A percentile compares a stretch with the other conserved stretches of the same genome.
Evolutionary conservation across 805 yeast genomes (phyloP).

Genomic region (Yarrowia sp.): DNA sequence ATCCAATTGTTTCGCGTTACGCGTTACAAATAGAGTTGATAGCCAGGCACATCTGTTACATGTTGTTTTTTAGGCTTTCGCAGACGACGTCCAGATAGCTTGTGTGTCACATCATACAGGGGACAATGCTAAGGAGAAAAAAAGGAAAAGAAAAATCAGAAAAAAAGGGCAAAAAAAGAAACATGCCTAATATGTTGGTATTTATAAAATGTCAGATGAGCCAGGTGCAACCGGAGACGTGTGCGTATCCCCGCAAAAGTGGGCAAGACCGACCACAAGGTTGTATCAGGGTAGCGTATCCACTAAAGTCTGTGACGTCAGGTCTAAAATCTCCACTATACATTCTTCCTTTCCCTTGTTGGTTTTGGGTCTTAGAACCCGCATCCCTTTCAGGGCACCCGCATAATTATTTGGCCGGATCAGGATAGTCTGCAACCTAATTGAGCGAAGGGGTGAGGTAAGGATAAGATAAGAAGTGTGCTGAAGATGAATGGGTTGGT

Average conservation of each 20-base stretch:
- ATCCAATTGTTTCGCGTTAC: constrained; percentile 26
- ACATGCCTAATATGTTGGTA: no score
- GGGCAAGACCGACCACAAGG: no score
- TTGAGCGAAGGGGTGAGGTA: constrained; percentile 9
- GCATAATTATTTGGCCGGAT: constrained; percentile 24
- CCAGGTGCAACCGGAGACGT: not conserved
- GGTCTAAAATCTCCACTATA: not conserved
- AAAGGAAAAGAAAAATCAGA: no score
- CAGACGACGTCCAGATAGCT: no score
- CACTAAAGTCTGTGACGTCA: constrained; percentile 2
- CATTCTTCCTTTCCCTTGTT: constrained; percentile 24
- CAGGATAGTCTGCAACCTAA: not conserved
- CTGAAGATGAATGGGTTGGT: no score
- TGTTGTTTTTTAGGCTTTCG: not conserved
- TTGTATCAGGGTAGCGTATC: not conserved
- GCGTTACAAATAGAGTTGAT: constrained; percentile 25
- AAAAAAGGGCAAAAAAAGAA: no score
- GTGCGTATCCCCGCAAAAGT: no score
- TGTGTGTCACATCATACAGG: not conserved
- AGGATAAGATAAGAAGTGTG: no score
- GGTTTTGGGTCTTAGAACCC: constrained; percentile 9
- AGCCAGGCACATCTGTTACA: constrained; percentile 38
- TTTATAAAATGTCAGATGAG: not conserved
- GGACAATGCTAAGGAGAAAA: not conserved
- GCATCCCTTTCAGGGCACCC: constrained; percentile 27